Evolutionary conservation across 257 asterid species (phyloP).

Genomic region (Rhazya stricta): DNA sequence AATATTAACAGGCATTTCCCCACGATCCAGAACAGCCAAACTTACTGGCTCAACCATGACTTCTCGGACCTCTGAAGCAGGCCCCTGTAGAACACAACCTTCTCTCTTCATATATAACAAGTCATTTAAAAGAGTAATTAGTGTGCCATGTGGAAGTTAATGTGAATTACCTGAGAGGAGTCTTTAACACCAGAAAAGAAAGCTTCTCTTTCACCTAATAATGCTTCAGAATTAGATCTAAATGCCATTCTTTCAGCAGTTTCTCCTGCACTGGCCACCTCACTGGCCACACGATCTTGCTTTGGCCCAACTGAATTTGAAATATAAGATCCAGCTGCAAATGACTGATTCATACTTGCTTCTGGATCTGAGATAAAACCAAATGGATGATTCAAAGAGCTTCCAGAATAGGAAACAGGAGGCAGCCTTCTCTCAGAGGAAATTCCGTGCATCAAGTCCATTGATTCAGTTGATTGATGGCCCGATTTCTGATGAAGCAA

Average conservation of each 20-base stretch:
- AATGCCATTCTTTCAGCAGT: constrained; percentile 45
- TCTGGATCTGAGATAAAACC: constrained; percentile 48
- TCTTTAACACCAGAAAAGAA: constrained; percentile 37
- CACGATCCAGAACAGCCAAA: constrained; percentile 32
- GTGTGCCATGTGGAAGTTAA: constrained; percentile 9
- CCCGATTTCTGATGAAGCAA: constrained; percentile 78
- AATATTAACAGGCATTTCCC: constrained; percentile 36
- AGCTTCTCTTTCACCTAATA: constrained; percentile 34
- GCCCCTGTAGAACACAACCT: constrained; percentile 43
- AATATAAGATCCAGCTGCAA: constrained; percentile 51
- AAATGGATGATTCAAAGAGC: constrained; percentile 41
- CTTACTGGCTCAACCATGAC: constrained; percentile 37
- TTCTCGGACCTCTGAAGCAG: constrained; percentile 43
- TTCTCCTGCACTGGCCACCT: constrained; percentile 30
- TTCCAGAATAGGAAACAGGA: constrained; percentile 43
- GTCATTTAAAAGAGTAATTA: constrained; percentile 5
- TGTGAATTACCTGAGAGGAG: constrained; percentile 47
- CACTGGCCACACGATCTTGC: constrained; percentile 42
- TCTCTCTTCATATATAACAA: constrained; percentile 18
- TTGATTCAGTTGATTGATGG: constrained; percentile 41
- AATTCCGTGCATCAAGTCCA: constrained; percentile 46
- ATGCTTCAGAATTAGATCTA: constrained; percentile 46
- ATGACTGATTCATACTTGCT: constrained; percentile 38
- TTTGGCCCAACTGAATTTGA: constrained; percentile 52
- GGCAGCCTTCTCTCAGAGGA: constrained; percentile 47